Base-by-base conservation (phyloP, 2,329 filamentous ascomycete species). In the Trichophyton schoenleinii region DNA sequence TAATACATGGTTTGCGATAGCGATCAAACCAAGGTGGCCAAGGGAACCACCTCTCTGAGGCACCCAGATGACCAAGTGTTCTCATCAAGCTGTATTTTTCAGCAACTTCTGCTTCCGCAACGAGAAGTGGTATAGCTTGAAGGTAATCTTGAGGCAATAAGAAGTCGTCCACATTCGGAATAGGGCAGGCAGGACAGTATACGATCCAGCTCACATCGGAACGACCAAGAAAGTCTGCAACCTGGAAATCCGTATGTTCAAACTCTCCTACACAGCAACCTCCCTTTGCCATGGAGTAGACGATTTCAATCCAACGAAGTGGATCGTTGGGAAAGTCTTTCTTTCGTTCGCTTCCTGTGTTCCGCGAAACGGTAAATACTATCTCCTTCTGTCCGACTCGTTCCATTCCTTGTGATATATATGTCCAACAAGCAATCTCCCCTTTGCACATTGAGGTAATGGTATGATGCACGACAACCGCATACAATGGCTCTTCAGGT, bases 381-480 rank as follows among this genome's bases (percentile, higher is more conserved):
- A 63, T 15, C 9, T 63, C 62, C 36, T 63, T 63, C 41, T 61
- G 60, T 31, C 60, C 60, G 11, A 62, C 48, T 60, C 5, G 46
- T 22, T 44, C 44, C 48, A 63, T 41, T 9, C 62, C 62, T 31
- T 60, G 46, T 9, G 62, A 63, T n/a, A 63, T 63, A 49, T 57
- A 63, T 38, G 62, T 63, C 62, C 62, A 63, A 20, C 62, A 63
- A 31, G 61, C 25, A 15, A 63, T 31, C 15, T 61, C 57, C n/a
- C 60, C 62, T 5, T 57, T 59, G n/a, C 61, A 22, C 42, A 38
- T 59, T 13, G 62, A 59, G 34, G 48, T 25, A 15, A 63, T 57
- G n/a, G 34, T 61, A 60, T 63, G 62, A 25, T 59, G 31, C 25
- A 49, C 61, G 20, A 63, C 49, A 25, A 62, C 9, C 2, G 38